A percentile compares a stretch with the other conserved stretches of the same genome.
These are phyloP conservation scores for Volvariella volvacea DNA, from an alignment of 1,284 basidiomycete genomes.

Conservation along the genomic window DNA sequence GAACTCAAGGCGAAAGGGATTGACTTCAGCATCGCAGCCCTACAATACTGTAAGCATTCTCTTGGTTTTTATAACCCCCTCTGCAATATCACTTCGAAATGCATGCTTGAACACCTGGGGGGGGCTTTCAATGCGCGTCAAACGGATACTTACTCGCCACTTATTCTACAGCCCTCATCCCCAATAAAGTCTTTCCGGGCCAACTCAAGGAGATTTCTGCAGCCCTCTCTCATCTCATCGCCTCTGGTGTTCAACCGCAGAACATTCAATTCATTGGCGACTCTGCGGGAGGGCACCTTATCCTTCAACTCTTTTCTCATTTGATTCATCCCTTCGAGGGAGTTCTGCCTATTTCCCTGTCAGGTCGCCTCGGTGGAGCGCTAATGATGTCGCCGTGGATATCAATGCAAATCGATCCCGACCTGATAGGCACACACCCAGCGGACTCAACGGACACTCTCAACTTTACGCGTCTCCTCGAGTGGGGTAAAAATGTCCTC, in stretches of 20 bases:
- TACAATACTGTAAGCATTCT: no score
- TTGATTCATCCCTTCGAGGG: constrained; percentile 22
- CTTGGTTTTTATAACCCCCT: no score
- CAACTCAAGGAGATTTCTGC: constrained; percentile 17
- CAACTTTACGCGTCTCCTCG: constrained; percentile 13
- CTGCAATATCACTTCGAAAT: no score
- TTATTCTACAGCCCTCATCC: constrained; percentile 21
- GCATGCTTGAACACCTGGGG: no score
- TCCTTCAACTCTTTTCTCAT: constrained; percentile 23
- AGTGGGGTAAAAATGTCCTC: constrained; percentile 14
- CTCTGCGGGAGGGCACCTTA: constrained; percentile 29
- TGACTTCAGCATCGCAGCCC: no score
- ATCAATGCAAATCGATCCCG: constrained; percentile 9
- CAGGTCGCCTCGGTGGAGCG: constrained; percentile 17
- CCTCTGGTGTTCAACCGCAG: constrained; percentile 14
- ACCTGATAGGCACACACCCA: constrained; percentile 10
- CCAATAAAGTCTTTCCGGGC: constrained; percentile 17
- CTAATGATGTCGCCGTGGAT: constrained; percentile 29
- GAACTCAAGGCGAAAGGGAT: no score
- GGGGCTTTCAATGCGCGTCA: no score
- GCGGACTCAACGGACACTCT: no score
- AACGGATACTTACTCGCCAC: no score
- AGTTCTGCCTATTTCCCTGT: constrained; percentile 13
- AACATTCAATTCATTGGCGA: constrained; percentile 24
- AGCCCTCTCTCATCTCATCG: constrained; percentile 17